phyloP scores from a whole-genome alignment of 2,329 filamentous ascomycete genomes.

The Claviceps capensis region DNA sequence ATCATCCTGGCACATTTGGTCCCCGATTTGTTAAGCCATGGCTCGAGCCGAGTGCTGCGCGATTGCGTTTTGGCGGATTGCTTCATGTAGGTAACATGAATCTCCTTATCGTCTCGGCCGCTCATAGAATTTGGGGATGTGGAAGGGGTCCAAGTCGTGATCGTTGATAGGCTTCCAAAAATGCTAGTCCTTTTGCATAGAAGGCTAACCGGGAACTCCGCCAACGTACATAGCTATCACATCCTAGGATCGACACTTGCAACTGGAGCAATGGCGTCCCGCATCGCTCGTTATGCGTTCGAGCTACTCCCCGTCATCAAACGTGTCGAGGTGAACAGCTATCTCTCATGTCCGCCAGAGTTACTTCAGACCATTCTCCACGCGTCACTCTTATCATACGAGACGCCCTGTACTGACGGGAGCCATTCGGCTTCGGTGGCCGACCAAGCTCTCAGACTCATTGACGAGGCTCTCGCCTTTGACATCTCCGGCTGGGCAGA shows the following conservation, averaged over 20 bases:
- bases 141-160: not conserved
- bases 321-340: conserved; percentile 28
- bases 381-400: conserved; percentile 29
- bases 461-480: conserved; percentile 27
- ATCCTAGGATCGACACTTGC: conserved; percentile 25
- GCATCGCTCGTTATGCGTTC: conserved; percentile 25
- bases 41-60: conserved; percentile 22
- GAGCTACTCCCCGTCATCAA: conserved; percentile 26
- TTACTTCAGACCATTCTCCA: conserved; percentile 31
- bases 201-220: not conserved
- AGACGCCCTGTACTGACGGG: conserved; percentile 19
- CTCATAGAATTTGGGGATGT: not conserved
- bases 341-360: conserved; percentile 27
- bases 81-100: conserved; percentile 25
- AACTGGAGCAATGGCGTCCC: conserved; percentile 22
- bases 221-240: conserved; percentile 21
- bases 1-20: conserved; percentile 25
- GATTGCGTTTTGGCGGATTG: conserved; percentile 36
- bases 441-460: conserved; percentile 24
- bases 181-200: not conserved
- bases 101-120: not conserved
- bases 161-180: not conserved
- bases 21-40: conserved; percentile 14
- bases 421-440: conserved; percentile 18
- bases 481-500: conserved; percentile 29